Percentiles rank a stretch among this genome's conserved stretches.
Conservation (phyloP, 164 flowering plant genomes). For the Macadamia integrifolia region DNA sequence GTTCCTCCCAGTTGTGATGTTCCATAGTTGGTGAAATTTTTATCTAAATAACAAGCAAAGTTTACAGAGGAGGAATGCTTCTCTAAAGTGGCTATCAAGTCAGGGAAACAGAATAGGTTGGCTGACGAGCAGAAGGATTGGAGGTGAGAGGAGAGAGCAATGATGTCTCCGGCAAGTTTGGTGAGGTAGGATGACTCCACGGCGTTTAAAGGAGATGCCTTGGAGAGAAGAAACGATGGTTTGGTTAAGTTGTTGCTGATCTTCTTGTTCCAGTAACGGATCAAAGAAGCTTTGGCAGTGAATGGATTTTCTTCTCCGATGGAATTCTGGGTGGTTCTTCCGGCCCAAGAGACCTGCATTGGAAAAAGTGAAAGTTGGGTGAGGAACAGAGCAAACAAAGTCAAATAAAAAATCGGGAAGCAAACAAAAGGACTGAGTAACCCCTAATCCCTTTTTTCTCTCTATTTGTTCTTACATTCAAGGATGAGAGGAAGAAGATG, state of each 20-base stretch:
- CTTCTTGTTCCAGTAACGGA: constrained; percentile 44
- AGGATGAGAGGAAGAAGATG: background rate
- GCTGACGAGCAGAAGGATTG: constrained; percentile 66
- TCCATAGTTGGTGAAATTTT: constrained; percentile 86
- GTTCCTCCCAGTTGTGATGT: constrained; percentile 32
- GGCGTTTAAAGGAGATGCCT: constrained; percentile 63
- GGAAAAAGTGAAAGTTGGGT: background rate
- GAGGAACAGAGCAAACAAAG: background rate
- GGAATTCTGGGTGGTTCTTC: constrained; percentile 4
- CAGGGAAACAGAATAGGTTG: constrained; percentile 71
- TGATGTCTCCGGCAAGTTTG: constrained; percentile 42
- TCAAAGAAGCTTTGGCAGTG: constrained; percentile 54
- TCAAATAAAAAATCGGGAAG: background rate
- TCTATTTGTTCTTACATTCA: background rate
- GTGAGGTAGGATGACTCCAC: constrained; percentile 34
- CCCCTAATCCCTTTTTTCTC: background rate
- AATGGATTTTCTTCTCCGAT: constrained; percentile 54
- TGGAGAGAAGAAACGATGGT: constrained; percentile 23
- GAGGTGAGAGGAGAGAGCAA: constrained; percentile 44
- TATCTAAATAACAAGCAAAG: constrained; percentile 37
- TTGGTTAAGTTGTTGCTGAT: constrained; percentile 21
- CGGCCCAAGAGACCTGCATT: constrained; percentile 29
- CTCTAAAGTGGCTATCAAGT: constrained; percentile 36
- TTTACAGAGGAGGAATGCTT: constrained; percentile 33
- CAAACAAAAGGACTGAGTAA: constrained; percentile 2